Evolutionary conservation across 2,329 filamentous ascomycete genomes (phyloP).

Genomic region (Cladosporium sp.): DNA sequence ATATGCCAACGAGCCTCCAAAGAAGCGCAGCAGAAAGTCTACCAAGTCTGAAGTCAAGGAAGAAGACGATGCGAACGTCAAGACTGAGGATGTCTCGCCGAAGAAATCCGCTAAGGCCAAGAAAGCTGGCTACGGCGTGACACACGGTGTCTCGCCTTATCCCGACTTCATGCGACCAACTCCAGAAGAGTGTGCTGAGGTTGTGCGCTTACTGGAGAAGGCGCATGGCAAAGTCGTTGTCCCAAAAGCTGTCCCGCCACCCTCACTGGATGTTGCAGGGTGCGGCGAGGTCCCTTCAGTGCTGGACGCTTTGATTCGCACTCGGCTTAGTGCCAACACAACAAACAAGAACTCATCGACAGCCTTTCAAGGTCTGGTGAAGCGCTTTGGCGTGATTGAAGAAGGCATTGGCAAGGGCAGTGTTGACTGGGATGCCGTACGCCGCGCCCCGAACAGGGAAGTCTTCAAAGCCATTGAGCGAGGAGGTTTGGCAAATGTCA

Average conservation of each 20-base stretch:
- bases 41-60: conserved; percentile 13
- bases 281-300: conserved; percentile 64
- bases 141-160: conserved; percentile 57
- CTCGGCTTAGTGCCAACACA: conserved; percentile 59
- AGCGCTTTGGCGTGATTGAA: conserved; percentile 59
- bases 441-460: conserved; percentile 53
- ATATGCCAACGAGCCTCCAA: conserved; percentile 19
- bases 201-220: conserved; percentile 60
- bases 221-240: conserved; percentile 62
- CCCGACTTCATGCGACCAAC: conserved; percentile 64
- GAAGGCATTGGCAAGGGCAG: conserved; percentile 65
- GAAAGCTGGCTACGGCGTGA: conserved; percentile 43
- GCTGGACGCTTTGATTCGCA: conserved; percentile 60
- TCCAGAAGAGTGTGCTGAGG: conserved; percentile 63
- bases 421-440: conserved; percentile 71
- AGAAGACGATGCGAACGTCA: conserved; percentile 16
- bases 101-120: conserved; percentile 36
- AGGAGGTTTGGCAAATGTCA: conserved; percentile 67
- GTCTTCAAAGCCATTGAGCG: conserved; percentile 65
- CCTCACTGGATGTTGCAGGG: conserved; percentile 67
- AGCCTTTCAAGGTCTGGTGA: conserved; percentile 62
- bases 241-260: conserved; percentile 63
- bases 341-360: conserved; percentile 58
- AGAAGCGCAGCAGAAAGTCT: conserved; percentile 24
- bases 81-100: conserved; percentile 21